These are phyloP conservation scores for Isatis lusitanica DNA, from an alignment of 441 rosid species.

Conservation along the genomic window DNA sequence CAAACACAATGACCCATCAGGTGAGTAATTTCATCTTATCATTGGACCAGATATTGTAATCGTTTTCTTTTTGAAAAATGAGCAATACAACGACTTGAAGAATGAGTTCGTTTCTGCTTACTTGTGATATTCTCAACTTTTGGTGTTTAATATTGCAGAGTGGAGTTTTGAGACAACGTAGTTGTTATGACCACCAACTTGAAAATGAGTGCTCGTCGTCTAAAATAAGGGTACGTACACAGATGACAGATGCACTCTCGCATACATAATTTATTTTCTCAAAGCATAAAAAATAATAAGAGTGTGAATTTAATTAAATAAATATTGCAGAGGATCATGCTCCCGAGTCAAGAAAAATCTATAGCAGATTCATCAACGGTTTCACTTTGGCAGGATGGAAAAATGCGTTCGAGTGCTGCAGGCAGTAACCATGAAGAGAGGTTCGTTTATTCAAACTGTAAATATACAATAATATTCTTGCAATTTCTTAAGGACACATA, in stretches of 20 bases:
- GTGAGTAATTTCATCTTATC: background rate
- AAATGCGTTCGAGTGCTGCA: constrained; percentile 1
- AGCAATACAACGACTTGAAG: constrained; percentile 1
- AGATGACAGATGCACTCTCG: background rate
- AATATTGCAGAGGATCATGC: constrained; percentile 21
- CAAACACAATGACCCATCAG: constrained; percentile 15
- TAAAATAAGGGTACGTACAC: constrained; percentile 2
- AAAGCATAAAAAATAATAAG: background rate
- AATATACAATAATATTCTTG: background rate
- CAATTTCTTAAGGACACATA: background rate
- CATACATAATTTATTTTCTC: background rate
- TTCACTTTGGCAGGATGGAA: background rate
- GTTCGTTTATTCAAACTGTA: constrained; percentile 9
- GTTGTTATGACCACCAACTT: constrained; percentile 3
- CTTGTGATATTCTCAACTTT: background rate
- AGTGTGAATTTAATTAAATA: background rate
- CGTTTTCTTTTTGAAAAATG: background rate
- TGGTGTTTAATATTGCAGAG: constrained; percentile 18
- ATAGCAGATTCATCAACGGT: background rate
- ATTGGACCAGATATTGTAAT: background rate
- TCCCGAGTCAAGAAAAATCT: constrained; percentile 18
- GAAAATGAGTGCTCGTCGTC: constrained; percentile 11
- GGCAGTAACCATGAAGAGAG: constrained; percentile 10
- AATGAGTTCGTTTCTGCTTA: background rate
- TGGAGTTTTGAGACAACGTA: constrained; percentile 13